Conservation (phyloP, 306 rosid genomes). For the Rosa rugosa region DNA sequence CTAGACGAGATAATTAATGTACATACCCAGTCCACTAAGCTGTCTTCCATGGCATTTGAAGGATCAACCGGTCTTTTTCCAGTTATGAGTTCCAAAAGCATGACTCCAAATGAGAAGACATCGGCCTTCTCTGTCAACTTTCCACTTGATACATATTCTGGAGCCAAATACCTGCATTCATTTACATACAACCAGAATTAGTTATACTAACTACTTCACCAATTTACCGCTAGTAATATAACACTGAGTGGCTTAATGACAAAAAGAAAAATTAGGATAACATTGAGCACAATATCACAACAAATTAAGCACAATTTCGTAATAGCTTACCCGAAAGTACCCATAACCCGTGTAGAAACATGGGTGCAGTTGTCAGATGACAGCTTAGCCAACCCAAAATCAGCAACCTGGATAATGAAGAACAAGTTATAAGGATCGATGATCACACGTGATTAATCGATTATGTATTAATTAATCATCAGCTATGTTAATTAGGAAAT, state of each 20-base stretch:
- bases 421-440: neutral
- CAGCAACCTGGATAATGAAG: slow-evolving; percentile 64
- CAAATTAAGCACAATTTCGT: neutral
- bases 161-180: slow-evolving; percentile 79
- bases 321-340: slow-evolving; percentile 72
- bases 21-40: slow-evolving; percentile 96
- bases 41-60: slow-evolving; percentile 55
- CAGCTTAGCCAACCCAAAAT: slow-evolving; percentile 88
- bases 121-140: slow-evolving; percentile 86
- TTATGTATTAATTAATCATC: neutral
- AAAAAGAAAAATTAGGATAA: neutral
- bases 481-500: neutral
- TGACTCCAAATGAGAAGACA: slow-evolving; percentile 87
- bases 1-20: neutral
- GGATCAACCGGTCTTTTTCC: slow-evolving; percentile 81
- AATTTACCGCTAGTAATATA: neutral
- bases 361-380: slow-evolving; percentile 77
- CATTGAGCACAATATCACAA: neutral
- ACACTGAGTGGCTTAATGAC: neutral
- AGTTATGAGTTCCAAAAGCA: slow-evolving; percentile 80
- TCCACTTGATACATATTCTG: slow-evolving; percentile 95
- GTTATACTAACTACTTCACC: neutral
- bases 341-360: slow-evolving; percentile 92
- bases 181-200: neutral
- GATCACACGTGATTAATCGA: neutral